These are phyloP conservation scores for Boletellus ananiceps DNA, from an alignment of 768 basidiomycete genomes.

Conservation along the genomic window DNA sequence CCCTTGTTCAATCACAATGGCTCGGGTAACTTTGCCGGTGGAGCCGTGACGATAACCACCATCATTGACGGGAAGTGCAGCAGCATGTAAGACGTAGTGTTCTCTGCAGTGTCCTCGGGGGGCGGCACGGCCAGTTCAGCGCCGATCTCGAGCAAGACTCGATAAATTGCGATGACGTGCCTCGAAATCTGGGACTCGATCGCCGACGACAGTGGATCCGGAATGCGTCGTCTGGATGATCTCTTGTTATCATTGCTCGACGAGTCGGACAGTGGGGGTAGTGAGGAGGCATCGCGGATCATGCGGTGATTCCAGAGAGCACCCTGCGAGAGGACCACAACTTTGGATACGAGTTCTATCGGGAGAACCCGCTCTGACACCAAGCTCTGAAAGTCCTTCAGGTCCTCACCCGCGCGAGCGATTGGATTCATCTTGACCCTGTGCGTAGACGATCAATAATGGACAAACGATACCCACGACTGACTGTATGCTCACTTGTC, in stretches of 20 bases:
- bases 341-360: constrained; percentile 70
- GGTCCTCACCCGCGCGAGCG: constrained; percentile 44
- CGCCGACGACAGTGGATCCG: constrained; percentile 24
- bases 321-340: constrained; percentile 69
- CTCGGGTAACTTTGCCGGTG: constrained; percentile 17
- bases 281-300: constrained; percentile 46
- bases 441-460: constrained; percentile 1
- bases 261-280: constrained; percentile 6
- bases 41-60: constrained; percentile 7
- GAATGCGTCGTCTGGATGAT: constrained; percentile 2
- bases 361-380: constrained; percentile 68
- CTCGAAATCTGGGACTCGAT: constrained; percentile 63
- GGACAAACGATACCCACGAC: background rate
- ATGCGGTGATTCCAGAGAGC: constrained; percentile 84
- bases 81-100: constrained; percentile 56
- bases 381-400: constrained; percentile 54
- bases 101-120: constrained; percentile 48
- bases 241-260: constrained; percentile 14
- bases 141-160: constrained; percentile 62
- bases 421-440: constrained; percentile 42
- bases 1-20: constrained; percentile 23
- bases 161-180: constrained; percentile 65
- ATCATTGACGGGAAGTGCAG: constrained; percentile 24
- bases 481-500: constrained; percentile 48
- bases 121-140: constrained; percentile 51